Conservation (phyloP, 306 rosid species). For the Acacia acuminata region DNA sequence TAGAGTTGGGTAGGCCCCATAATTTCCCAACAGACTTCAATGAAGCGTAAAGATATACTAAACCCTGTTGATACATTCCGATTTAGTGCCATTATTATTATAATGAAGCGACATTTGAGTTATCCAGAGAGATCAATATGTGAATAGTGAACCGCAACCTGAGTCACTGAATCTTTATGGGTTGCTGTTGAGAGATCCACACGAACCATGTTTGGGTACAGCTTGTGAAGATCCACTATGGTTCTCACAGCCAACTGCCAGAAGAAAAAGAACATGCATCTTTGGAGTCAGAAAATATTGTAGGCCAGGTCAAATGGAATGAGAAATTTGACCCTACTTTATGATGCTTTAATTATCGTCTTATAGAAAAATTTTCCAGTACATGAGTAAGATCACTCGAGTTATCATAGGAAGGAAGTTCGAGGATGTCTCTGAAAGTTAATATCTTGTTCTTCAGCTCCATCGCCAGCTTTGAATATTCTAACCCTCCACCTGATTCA, state of each 20-base stretch:
- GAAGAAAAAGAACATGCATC: not conserved
- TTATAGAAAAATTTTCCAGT: conserved; percentile 4
- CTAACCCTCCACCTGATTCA: conserved; percentile 22
- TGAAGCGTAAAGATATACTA: conserved; percentile 30
- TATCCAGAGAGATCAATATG: not conserved
- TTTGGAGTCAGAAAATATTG: not conserved
- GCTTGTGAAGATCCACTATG: conserved; percentile 25
- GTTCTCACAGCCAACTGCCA: conserved; percentile 32
- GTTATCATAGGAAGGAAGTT: conserved; percentile 38
- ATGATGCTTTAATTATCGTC: not conserved
- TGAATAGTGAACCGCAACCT: conserved; percentile 23
- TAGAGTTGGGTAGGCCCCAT: conserved; percentile 33
- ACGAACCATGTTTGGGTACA: conserved; percentile 39
- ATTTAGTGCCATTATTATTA: not conserved
- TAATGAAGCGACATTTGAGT: not conserved
- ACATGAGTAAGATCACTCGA: conserved; percentile 32
- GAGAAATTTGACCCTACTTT: not conserved
- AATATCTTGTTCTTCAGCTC: conserved; percentile 33
- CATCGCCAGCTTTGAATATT: conserved; percentile 16
- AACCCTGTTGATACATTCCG: conserved; percentile 21
- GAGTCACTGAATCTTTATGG: conserved; percentile 25
- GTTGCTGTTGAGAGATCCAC: conserved; percentile 1
- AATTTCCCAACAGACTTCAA: conserved; percentile 30
- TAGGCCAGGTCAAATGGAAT: not conserved
- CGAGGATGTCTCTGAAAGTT: conserved; percentile 35